Percentiles rank a stretch among this genome's conserved stretches.
Conservation (phyloP, 2,329 filamentous ascomycete species). For the Fusarium mundagurra region DNA sequence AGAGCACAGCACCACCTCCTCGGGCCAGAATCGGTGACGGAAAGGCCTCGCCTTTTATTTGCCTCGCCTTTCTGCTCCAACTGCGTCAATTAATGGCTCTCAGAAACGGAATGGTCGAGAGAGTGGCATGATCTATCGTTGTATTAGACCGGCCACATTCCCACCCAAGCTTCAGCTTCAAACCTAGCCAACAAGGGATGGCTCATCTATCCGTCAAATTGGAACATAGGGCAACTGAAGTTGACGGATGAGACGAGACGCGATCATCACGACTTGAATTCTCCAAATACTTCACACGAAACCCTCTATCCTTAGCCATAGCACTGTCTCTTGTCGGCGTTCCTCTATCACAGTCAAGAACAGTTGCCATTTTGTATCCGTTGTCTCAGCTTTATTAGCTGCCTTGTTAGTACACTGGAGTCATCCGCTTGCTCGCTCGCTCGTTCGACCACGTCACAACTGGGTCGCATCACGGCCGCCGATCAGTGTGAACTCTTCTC, state of each 20-base stretch:
- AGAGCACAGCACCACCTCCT: neutral
- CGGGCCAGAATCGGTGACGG: conserved; percentile 2
- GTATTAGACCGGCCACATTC: neutral
- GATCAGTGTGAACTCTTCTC: conserved; percentile 31
- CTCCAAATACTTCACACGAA: neutral
- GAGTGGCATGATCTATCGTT: conserved; percentile 10
- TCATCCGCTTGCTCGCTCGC: conserved; percentile 1
- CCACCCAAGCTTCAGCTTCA: neutral
- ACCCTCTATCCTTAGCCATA: neutral
- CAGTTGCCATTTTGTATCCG: conserved; percentile 10
- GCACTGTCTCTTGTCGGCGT: neutral
- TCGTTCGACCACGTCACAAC: conserved; percentile 43
- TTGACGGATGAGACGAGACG: neutral
- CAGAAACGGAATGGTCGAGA: conserved; percentile 5
- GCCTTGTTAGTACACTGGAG: neutral
- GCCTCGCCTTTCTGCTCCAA: neutral
- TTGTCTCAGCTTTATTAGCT: conserved; percentile 18
- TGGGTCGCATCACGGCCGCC: conserved; percentile 34
- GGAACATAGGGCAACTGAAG: neutral
- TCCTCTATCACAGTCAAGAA: conserved; percentile 24
- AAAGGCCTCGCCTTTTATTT: conserved; percentile 1
- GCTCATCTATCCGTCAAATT: neutral
- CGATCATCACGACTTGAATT: neutral
- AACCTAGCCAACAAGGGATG: neutral
- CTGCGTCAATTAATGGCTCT: conserved; percentile 14